Conservation (phyloP, 257 asterid species). For the Echites panduratus region DNA sequence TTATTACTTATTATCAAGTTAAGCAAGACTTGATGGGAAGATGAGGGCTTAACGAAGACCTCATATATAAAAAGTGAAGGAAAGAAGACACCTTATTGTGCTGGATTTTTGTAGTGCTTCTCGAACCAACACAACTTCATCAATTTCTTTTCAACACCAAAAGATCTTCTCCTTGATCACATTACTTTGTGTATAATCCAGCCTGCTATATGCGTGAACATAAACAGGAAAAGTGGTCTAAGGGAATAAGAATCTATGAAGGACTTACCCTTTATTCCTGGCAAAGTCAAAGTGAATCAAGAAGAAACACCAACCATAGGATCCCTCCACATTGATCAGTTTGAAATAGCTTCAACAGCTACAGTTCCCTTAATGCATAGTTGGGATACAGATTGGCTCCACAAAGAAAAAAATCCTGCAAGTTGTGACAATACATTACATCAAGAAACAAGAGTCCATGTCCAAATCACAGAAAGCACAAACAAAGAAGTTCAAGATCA, state of each 20-base stretch:
- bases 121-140: not conserved
- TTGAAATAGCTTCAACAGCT: not conserved
- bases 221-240: not conserved
- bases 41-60: no score
- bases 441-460: not conserved
- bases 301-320: not conserved
- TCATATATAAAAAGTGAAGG: not conserved
- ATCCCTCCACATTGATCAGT: not conserved
- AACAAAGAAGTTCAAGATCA: not conserved
- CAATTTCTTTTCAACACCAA: not conserved
- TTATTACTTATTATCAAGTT: no score
- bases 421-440: not conserved
- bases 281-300: not conserved
- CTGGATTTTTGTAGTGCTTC: not conserved
- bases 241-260: not conserved
- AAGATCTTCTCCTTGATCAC: not conserved
- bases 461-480: no score
- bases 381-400: not conserved
- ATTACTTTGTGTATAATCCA: not conserved
- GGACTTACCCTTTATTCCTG: not conserved
- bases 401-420: not conserved
- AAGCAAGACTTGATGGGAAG: no score
- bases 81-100: not conserved
- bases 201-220: not conserved
- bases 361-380: not conserved